phyloP scores from a whole-genome alignment of 1,139 yeast genomes.

The Geotrichum bryndzae region DNA sequence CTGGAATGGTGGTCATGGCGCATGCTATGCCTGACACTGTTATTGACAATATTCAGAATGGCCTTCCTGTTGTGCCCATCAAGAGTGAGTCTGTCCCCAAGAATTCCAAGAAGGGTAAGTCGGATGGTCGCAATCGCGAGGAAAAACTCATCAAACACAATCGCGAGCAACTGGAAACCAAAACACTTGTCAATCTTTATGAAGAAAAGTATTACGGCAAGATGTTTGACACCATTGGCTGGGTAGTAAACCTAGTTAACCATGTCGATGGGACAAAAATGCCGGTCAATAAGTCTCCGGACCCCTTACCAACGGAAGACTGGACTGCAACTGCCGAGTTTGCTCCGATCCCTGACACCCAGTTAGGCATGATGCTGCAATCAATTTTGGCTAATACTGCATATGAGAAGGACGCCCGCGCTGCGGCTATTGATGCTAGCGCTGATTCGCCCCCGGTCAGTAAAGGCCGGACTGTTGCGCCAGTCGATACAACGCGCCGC shows the following conservation, averaged over 20 bases:
- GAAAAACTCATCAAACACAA: not conserved
- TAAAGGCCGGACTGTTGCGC: constrained; percentile 8
- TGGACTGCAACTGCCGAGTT: constrained; percentile 16
- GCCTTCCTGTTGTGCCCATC: constrained; percentile 2
- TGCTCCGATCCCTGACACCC: constrained; percentile 5
- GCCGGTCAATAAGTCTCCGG: constrained; percentile 1
- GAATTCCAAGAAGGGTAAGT: not conserved
- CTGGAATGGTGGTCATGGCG: constrained; percentile 28
- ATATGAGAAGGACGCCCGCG: not conserved
- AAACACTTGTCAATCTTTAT: constrained; percentile 11
- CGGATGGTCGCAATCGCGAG: not conserved
- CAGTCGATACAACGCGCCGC: constrained; percentile 15
- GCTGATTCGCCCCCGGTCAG: no score
- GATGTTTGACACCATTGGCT: constrained; percentile 5
- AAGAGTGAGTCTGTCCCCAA: not conserved
- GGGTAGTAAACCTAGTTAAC: constrained; percentile 10
- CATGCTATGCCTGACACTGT: constrained; percentile 32
- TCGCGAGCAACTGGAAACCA: constrained; percentile 8
- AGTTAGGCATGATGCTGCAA: not conserved
- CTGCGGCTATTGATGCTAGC: not conserved
- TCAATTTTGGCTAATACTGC: not conserved
- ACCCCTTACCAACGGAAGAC: constrained; percentile 5
- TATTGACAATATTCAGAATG: constrained; percentile 25
- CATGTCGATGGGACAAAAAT: constrained; percentile 7
- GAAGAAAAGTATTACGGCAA: constrained; percentile 7